Evolutionary conservation across 345 rosid species (phyloP).

Genomic region (Rhodamnia argentea): DNA sequence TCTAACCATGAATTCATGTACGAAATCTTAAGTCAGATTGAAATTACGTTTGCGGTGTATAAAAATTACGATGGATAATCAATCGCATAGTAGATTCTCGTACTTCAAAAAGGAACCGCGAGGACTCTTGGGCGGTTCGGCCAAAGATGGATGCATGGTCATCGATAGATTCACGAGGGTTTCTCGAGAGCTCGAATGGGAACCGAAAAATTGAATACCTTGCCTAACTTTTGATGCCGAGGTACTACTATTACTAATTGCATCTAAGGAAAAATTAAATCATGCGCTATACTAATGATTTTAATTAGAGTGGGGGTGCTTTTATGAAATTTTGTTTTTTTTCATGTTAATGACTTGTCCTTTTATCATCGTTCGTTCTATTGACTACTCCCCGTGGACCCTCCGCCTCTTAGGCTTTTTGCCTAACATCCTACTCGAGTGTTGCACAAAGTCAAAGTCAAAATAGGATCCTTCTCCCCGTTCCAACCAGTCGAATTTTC

Average conservation of each 20-base stretch:
- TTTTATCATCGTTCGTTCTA: background rate
- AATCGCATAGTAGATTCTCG: accelerated
- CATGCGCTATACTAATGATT: too few relatives aligned
- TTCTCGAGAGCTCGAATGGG: too few relatives aligned
- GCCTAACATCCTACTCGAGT: background rate
- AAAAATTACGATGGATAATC: accelerated
- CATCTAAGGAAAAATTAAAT: too few relatives aligned
- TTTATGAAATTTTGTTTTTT: background rate
- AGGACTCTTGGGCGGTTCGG: background rate
- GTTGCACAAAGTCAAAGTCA: background rate
- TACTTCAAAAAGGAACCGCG: accelerated
- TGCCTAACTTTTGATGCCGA: too few relatives aligned
- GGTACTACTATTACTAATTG: too few relatives aligned
- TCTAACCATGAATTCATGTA: background rate
- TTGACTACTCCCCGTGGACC: background rate
- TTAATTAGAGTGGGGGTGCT: too few relatives aligned
- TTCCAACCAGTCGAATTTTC: background rate
- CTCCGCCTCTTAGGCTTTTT: background rate
- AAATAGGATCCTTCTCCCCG: background rate
- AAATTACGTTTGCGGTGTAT: accelerated
- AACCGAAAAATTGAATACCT: too few relatives aligned
- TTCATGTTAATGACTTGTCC: background rate
- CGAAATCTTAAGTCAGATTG: background rate
- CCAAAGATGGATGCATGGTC: background rate
- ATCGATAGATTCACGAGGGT: background rate